Evolutionary conservation across 352 stramenopile species (phyloP), one percentile per base, ranked within the genome.

Genomic region (Pythium vanterpoolii): DNA sequence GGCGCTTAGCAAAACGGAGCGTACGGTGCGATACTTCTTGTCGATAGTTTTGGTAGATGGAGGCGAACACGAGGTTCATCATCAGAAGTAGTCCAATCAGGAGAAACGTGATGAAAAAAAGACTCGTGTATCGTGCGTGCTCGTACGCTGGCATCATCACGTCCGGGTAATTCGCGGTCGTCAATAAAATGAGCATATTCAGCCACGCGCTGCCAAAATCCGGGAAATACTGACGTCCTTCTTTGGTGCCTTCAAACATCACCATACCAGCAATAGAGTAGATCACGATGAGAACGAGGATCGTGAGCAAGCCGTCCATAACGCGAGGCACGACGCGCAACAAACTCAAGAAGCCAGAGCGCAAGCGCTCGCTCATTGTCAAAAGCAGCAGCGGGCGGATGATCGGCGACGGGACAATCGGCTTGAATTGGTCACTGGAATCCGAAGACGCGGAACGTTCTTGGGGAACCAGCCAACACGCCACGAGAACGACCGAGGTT

Each of bases 131-230:
- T 11, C 83, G 68, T 9, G 68, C 50, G 23, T 70, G 51, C 3
- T 66, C 72, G 63, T 90, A 95, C 3, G 77, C 73, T 6, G 80
- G 77, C 66, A 91, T 84, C 79, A 90, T 88, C 14, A 95, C 66
- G 63, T 95, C 83, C 1, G 85, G 85, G n/a, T 83, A 92, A 56
- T 95, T 95, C 4, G 80, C 81, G 1, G 85, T 95, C 26, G 85
- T 93, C 13, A 90, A 48, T 56, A 92, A 48, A 26, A 92, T 74
- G 28, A 89, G 71, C 47, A 94, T 62, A 33, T 76, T 85, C 64
- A 86, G 71, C 34, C 62, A 76, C 9, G 79, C 53, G 23, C 86
- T 74, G 18, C 63, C 52, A 28, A 89, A 86, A 16, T 72, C 71
- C 19, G 52, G 62, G 36, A 90, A 89, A 45, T 86, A 85, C 39